phyloP scores from a whole-genome alignment of 768 basidiomycete species.

The Lactarius deliciosus region DNA sequence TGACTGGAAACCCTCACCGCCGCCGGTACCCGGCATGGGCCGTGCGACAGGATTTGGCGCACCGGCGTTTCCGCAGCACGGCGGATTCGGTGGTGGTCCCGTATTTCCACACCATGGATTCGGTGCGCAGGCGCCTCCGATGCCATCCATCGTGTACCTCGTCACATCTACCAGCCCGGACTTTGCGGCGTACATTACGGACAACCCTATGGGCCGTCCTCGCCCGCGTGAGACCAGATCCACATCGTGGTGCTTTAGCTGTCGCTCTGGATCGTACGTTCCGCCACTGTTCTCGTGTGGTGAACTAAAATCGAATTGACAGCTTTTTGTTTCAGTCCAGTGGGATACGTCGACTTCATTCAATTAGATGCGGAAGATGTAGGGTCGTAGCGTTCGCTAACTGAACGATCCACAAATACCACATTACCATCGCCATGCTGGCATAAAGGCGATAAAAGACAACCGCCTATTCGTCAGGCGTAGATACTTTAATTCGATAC shows the following conservation, averaged over 20 bases:
- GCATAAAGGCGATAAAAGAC: background rate
- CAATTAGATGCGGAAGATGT: constrained; percentile 29
- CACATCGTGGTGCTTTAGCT: constrained; percentile 28
- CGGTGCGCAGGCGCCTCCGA: background rate
- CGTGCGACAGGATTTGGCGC: background rate
- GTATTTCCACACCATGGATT: constrained; percentile 18
- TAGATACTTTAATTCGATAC: background rate
- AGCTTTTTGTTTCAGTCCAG: constrained; percentile 18
- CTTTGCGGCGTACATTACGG: constrained; percentile 25
- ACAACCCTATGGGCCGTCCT: constrained; percentile 27
- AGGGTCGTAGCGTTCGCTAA: background rate
- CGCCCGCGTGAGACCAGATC: constrained; percentile 21
- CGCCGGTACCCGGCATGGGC: background rate
- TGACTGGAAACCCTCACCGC: constrained; percentile 22
- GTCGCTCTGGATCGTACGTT: constrained; percentile 25
- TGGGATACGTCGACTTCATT: constrained; percentile 25
- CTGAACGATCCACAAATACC: background rate
- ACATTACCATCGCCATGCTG: background rate
- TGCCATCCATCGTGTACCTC: constrained; percentile 28
- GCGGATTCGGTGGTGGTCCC: constrained; percentile 9
- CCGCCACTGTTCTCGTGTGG: background rate
- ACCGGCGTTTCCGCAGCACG: background rate
- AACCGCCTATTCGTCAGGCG: background rate
- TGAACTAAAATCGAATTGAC: background rate
- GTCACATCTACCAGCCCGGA: constrained; percentile 25